Conservation (phyloP, 805 yeast species). For the Starmerella vitae region DNA sequence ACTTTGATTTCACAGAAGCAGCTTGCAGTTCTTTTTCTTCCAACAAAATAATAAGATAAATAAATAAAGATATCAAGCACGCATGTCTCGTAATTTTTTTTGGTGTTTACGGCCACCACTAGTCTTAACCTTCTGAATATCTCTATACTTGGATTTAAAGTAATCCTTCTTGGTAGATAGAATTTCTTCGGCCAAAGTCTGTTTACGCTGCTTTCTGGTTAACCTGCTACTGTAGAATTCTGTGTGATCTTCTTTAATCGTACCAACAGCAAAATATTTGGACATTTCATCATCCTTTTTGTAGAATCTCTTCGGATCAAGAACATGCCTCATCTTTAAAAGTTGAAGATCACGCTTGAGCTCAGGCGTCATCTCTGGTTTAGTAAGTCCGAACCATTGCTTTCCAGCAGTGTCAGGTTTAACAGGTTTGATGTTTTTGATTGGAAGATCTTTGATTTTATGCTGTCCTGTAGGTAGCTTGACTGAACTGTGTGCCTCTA, state of each 20-base stretch:
- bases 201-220: constrained; percentile 57
- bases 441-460: constrained; percentile 19
- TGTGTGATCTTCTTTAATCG: constrained; percentile 66
- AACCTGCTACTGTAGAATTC: constrained; percentile 62
- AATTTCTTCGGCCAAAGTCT: constrained; percentile 68
- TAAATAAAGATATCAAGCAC: constrained; percentile 24
- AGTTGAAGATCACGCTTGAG: constrained; percentile 65
- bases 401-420: constrained; percentile 35
- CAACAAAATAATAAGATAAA: not conserved
- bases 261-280: constrained; percentile 76
- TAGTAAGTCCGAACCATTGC: constrained; percentile 73
- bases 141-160: constrained; percentile 71
- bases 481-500: not conserved
- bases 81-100: constrained; percentile 47
- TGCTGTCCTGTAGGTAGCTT: not conserved
- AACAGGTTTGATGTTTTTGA: constrained; percentile 19
- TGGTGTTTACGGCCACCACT: constrained; percentile 57
- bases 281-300: constrained; percentile 61
- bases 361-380: constrained; percentile 56
- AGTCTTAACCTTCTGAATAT: constrained; percentile 52
- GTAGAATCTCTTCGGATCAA: constrained; percentile 93
- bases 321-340: constrained; percentile 72
- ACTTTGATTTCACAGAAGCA: not conserved
- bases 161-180: constrained; percentile 49
- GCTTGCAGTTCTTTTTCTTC: too few relatives aligned